A percentile compares a stretch with the other conserved stretches of the same genome.
Evolutionary conservation across 2,329 filamentous ascomycete genomes (phyloP).

Genomic region (Beauveria rudraprayagi): DNA sequence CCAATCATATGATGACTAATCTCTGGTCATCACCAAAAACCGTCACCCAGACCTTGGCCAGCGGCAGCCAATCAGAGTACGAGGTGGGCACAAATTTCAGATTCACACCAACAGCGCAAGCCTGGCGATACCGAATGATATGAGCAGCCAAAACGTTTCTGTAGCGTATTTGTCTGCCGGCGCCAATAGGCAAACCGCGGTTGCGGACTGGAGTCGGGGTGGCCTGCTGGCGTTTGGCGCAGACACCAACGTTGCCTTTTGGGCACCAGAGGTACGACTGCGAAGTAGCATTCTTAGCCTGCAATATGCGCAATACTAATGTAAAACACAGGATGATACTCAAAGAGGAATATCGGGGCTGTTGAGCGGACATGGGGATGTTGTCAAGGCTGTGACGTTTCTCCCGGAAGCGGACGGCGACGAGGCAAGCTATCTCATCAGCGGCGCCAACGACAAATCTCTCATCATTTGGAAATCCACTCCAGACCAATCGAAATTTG

Average conservation of each 20-base stretch:
- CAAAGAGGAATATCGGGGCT: constrained; percentile 55
- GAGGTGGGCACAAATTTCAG: constrained; percentile 27
- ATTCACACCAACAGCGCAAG: constrained; percentile 18
- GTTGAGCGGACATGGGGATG: constrained; percentile 67
- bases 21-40: neutral
- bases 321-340: constrained; percentile 23
- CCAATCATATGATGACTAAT: constrained; percentile 4
- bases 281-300: no score
- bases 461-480: constrained; percentile 61
- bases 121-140: constrained; percentile 16
- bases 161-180: constrained; percentile 62
- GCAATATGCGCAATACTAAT: neutral
- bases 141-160: constrained; percentile 25
- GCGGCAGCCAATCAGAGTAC: constrained; percentile 29
- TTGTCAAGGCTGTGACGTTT: constrained; percentile 79
- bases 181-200: constrained; percentile 81
- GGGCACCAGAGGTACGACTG: constrained; percentile 64
- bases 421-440: constrained; percentile 54
- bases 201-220: constrained; percentile 75
- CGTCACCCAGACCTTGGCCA: neutral
- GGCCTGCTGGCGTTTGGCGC: constrained; percentile 81
- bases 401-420: constrained; percentile 44
- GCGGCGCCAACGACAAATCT: constrained; percentile 72
- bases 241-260: constrained; percentile 81
- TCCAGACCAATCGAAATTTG: constrained; percentile 19